A percentile compares a stretch with the other conserved stretches of the same genome.
These are phyloP conservation scores for Oryza australiensis DNA, from an alignment of 176 grass and related monocot species.

Conservation along the genomic window DNA sequence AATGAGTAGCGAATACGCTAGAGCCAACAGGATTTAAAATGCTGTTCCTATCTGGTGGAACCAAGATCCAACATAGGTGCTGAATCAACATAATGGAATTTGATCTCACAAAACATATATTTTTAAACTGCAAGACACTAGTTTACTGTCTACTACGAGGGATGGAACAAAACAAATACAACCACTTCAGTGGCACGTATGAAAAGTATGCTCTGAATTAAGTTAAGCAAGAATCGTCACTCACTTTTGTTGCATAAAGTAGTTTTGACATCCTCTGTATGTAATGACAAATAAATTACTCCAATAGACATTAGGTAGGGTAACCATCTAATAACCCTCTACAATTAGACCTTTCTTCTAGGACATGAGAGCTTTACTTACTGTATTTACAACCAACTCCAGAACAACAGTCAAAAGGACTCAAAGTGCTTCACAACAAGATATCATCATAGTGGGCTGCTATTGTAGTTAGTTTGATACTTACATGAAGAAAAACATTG, in stretches of 20 bases:
- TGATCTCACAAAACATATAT: background rate
- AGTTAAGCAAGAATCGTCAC: background rate
- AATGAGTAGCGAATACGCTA: background rate
- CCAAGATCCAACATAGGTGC: background rate
- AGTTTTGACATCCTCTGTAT: background rate
- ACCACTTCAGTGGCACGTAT: background rate
- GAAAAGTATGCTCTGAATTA: conserved; percentile 2
- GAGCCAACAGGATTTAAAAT: background rate
- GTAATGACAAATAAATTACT: conserved; percentile 20
- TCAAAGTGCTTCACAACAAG: background rate
- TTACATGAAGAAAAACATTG: conserved; percentile 99
- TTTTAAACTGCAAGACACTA: background rate
- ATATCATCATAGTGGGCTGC: background rate
- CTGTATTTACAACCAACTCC: conserved; percentile 28
- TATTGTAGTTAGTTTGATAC: conserved; percentile 32
- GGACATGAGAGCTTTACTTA: conserved; percentile 12
- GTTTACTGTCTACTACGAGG: background rate
- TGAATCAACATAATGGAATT: background rate
- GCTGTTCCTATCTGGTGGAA: background rate
- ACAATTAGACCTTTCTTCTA: conserved; percentile 5
- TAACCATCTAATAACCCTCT: conserved; percentile 10
- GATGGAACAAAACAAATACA: background rate
- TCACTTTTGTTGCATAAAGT: conserved; percentile 30
- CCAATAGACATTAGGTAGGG: conserved; percentile 18
- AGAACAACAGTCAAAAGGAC: conserved; percentile 19